Percentiles rank a stretch among this genome's conserved stretches.
These are phyloP conservation scores for Kodamaea suecica DNA, from an alignment of 1,139 yeast genomes.

Conservation along the genomic window DNA sequence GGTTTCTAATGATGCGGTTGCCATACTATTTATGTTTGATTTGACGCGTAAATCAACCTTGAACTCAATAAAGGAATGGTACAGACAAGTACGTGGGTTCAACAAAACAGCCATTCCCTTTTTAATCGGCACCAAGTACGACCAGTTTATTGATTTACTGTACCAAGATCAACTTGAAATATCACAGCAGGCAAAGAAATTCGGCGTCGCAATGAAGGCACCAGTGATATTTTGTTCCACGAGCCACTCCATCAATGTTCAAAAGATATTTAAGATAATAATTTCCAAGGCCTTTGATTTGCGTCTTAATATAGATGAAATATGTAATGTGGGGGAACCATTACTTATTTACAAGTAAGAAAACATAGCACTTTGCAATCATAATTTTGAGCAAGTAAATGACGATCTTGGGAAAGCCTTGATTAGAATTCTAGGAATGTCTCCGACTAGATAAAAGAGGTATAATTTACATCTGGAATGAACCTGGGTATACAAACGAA, in stretches of 20 bases:
- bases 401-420: too few species aligned
- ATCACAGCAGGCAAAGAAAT: conserved; percentile 80
- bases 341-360: conserved; percentile 65
- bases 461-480: too few species aligned
- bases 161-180: conserved; percentile 81
- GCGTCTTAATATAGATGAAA: conserved; percentile 80
- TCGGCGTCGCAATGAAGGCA: conserved; percentile 89
- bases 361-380: too few species aligned
- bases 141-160: conserved; percentile 76
- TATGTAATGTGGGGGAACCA: conserved; percentile 83
- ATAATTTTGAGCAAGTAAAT: too few species aligned
- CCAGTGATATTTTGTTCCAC: conserved; percentile 91
- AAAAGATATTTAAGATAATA: conserved; percentile 88
- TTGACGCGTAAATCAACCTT: conserved; percentile 83
- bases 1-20: conserved; percentile 92
- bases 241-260: conserved; percentile 88
- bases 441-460: too few species aligned
- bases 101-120: conserved; percentile 92
- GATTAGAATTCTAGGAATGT: too few species aligned
- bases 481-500: too few species aligned
- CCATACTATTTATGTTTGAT: conserved; percentile 89
- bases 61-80: conserved; percentile 91
- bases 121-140: conserved; percentile 92
- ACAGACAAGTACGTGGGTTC: conserved; percentile 86
- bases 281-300: conserved; percentile 90